A percentile compares a stretch with the other conserved stretches of the same genome.
These are phyloP conservation scores for Sechiopsis laciniata DNA, from an alignment of 306 rosid genomes.

Conservation along the genomic window DNA sequence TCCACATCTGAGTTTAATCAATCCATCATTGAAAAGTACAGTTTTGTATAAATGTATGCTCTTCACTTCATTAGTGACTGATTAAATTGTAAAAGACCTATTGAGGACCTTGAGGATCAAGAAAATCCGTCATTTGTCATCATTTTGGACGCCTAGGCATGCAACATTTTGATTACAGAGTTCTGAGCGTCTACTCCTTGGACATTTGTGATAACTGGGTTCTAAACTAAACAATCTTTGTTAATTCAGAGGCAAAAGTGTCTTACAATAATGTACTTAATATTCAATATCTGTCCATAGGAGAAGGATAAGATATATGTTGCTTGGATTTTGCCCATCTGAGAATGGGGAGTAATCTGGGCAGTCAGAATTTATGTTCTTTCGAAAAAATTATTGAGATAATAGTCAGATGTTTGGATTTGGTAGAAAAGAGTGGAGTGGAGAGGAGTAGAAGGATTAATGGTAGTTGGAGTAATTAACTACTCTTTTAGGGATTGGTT, in stretches of 20 bases:
- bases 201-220: neutral
- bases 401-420: too few species aligned
- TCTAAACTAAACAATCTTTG: neutral
- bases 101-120: neutral
- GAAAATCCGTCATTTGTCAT: neutral
- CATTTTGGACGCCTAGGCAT: neutral
- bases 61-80: neutral
- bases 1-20: neutral
- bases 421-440: too few species aligned
- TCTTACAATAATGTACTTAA: too few species aligned
- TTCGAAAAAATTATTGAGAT: neutral
- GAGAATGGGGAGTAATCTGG: neutral
- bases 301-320: too few species aligned
- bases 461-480: too few species aligned
- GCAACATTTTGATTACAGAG: too few species aligned
- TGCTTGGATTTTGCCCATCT: too few species aligned
- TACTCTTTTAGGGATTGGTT: too few species aligned
- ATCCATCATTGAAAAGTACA: neutral
- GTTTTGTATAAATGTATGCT: neutral
- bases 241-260: neutral
- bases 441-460: too few species aligned
- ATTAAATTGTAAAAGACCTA: neutral
- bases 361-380: neutral
- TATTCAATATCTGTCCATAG: too few species aligned
- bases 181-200: neutral